These are phyloP conservation scores for Teratosphaeria epicoccoides DNA, from an alignment of 2,329 filamentous ascomycete genomes.

Conservation along the genomic window DNA sequence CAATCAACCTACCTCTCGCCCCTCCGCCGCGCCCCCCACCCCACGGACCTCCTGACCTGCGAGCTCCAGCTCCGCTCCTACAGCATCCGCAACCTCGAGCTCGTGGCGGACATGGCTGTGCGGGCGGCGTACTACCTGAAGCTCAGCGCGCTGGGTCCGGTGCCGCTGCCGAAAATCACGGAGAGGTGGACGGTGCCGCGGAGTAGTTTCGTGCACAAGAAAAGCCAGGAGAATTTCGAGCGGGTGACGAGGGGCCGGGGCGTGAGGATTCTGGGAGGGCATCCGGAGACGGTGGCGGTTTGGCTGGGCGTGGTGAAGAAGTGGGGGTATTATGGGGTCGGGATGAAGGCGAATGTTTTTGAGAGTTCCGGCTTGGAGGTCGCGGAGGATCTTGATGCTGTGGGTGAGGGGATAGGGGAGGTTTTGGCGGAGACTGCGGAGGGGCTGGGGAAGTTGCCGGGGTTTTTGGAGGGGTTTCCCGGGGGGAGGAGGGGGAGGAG, in stretches of 20 bases:
- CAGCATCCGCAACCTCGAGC: conserved; percentile 78
- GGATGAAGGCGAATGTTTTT: conserved; percentile 98
- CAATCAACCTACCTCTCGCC: conserved; percentile 81
- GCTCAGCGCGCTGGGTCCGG: conserved; percentile 73
- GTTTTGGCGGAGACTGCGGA: conserved; percentile 17
- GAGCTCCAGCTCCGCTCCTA: conserved; percentile 90
- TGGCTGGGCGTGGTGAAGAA: conserved; percentile 91
- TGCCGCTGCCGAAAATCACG: conserved; percentile 73
- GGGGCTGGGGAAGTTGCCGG: conserved; percentile 13
- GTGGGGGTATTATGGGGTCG: conserved; percentile 88
- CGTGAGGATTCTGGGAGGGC: conserved; percentile 86
- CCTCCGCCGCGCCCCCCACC: conserved; percentile 60
- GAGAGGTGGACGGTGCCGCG: conserved; percentile 92
- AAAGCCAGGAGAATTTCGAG: conserved; percentile 96
- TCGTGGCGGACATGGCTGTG: conserved; percentile 89
- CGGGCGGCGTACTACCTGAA: conserved; percentile 90
- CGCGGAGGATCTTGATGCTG: conserved; percentile 20
- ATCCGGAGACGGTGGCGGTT: conserved; percentile 76
- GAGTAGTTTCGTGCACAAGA: conserved; percentile 89
- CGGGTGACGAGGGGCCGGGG: conserved; percentile 73
- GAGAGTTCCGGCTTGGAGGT: conserved; percentile 55
- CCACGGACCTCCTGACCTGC: conserved; percentile 54
- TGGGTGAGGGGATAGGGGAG: too few relatives aligned
- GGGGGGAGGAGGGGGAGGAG: conserved; percentile 19
- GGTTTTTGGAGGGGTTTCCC: conserved; percentile 22